A percentile compares a stretch with the other conserved stretches of the same genome.
These are phyloP conservation scores for Vigna reflexopilosa DNA, from an alignment of 306 rosid genomes.

Conservation along the genomic window DNA sequence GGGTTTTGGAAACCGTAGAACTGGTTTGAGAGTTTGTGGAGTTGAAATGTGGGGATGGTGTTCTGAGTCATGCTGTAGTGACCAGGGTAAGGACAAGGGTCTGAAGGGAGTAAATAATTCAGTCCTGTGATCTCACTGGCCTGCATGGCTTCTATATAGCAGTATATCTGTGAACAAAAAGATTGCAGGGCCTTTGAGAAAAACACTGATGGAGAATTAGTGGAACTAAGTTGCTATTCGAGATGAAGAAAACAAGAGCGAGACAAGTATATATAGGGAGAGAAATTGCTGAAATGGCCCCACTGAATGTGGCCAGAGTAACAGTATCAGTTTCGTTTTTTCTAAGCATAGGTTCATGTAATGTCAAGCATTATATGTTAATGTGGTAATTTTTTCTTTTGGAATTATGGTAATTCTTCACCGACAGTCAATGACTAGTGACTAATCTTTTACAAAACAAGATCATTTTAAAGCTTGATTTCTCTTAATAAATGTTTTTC, in stretches of 20 bases:
- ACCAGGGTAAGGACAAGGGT: slow-evolving; percentile 53
- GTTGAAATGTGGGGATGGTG: slow-evolving; percentile 51
- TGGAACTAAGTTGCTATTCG: slow-evolving; percentile 48
- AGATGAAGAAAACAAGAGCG: slow-evolving; percentile 46
- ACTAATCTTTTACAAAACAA: too few relatives aligned
- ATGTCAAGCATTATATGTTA: slow-evolving; percentile 48
- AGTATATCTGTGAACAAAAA: neutral
- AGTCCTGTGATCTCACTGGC: slow-evolving; percentile 61
- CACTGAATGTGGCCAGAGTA: slow-evolving; percentile 35
- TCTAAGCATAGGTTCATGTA: slow-evolving; percentile 34
- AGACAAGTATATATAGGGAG: slow-evolving; percentile 70
- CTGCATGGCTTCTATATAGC: slow-evolving; percentile 57
- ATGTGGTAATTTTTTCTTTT: neutral
- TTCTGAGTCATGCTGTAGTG: slow-evolving; percentile 54
- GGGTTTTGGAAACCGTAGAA: slow-evolving; percentile 54
- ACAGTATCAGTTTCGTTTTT: slow-evolving; percentile 14
- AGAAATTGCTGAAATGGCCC: slow-evolving; percentile 51
- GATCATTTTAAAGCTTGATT: neutral
- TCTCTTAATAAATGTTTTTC: neutral
- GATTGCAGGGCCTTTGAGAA: slow-evolving; percentile 41
- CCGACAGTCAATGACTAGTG: too few relatives aligned
- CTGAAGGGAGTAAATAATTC: slow-evolving; percentile 61
- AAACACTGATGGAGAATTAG: slow-evolving; percentile 32
- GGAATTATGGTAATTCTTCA: neutral
- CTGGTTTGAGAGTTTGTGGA: slow-evolving; percentile 53